Evolutionary conservation across 106 monocot genomes (phyloP), one percentile per base, ranked within the genome.

Genomic region (Vanilla planifolia): DNA sequence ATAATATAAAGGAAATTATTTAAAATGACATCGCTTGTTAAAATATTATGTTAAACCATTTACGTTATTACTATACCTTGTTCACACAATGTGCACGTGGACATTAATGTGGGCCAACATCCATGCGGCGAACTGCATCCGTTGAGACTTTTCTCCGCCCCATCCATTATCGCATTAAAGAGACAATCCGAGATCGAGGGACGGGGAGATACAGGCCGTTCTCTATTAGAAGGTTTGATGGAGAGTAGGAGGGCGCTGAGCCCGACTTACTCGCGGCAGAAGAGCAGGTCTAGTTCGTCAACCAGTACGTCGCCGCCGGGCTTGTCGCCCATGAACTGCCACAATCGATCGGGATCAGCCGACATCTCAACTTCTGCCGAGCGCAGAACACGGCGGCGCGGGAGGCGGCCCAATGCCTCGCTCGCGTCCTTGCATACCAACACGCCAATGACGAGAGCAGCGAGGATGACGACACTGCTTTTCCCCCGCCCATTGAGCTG

Each of bases 381-480:
- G 57, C 51, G 30, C 80, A 80, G 61, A 83, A 78, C 74, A 48
- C 55, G 17, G 77, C 80, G 10, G 71, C 85, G 35, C 77, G 77
- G 34, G 77, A 66, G 8, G 85, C 85, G 10, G 77, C 77, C 6
- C 77, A 81, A 68, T 60, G 81, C 17, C 68, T 81, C 33, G 85
- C 85, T 22, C 69, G 71, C 6, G 81, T 71, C 34, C 77, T 86
- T 77, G 85, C 85, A 6, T 64, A 67, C 41, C 39, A 53, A 51
- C 23, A 55, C 16, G 42, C 61, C 30, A 66, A 43, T 4, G 70
- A 67, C 6, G 78, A 56, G 41, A 46, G 41, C 33, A 52, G 62
- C 29, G 74, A 68, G 1, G 63, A 58, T 27, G 60, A 65, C 3
- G 71, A 71, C 27, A 15, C 5, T 23, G 23, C 48, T 19, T 23